These are phyloP conservation scores for Dendrocalamus latiflorus DNA, from an alignment of 202 grass and related monocot genomes.

Conservation along the genomic window DNA sequence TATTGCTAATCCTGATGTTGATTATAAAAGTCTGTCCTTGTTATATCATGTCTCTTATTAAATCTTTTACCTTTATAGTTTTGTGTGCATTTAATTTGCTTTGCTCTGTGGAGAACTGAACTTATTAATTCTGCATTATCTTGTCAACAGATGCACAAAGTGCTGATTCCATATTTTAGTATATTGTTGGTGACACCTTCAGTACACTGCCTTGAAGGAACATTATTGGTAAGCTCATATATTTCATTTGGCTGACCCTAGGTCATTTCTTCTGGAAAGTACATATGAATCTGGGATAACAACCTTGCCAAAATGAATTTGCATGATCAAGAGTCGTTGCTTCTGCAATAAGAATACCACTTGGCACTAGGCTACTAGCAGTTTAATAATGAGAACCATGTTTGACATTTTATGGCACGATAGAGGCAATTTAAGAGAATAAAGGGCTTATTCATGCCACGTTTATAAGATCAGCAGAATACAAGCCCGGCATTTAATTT, in stretches of 20 bases:
- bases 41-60: neutral
- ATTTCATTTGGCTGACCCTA: slow-evolving; percentile 14
- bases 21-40: neutral
- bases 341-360: neutral
- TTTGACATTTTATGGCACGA: slow-evolving; percentile 2
- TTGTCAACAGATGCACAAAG: slow-evolving; percentile 72
- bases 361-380: neutral
- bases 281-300: neutral
- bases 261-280: slow-evolving; percentile 10
- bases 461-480: neutral
- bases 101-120: neutral
- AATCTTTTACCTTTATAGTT: neutral
- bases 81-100: neutral
- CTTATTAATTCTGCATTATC: slow-evolving; percentile 12
- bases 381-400: neutral
- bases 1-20: neutral
- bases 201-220: slow-evolving; percentile 89
- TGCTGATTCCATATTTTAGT: slow-evolving; percentile 81
- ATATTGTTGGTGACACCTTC: slow-evolving; percentile 80
- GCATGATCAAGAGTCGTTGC: slow-evolving; percentile 10
- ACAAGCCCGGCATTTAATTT: neutral
- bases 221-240: slow-evolving; percentile 72
- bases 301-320: slow-evolving; percentile 9
- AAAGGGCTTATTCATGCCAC: neutral
- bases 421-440: neutral